Evolutionary conservation across 805 yeast genomes (phyloP).

Genomic region (Wickerhamomyces tratensis): DNA sequence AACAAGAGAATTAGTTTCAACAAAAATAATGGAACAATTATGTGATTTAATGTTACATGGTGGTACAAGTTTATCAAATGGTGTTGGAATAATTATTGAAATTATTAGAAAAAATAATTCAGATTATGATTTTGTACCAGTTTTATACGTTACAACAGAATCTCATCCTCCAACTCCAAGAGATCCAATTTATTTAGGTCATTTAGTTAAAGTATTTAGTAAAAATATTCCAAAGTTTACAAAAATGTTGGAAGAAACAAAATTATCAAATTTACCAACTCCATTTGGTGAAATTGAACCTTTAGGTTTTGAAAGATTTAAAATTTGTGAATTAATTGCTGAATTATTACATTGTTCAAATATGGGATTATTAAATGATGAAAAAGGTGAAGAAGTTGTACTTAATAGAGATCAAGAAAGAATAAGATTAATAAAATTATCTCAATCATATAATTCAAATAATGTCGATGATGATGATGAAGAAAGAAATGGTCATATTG

Average conservation of each 20-base stretch:
- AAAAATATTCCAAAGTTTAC: conserved; percentile 64
- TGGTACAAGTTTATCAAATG: conserved; percentile 85
- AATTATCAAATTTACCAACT: conserved; percentile 34
- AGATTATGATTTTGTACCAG: conserved; percentile 87
- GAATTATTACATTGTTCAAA: conserved; percentile 96
- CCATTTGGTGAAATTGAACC: conserved; percentile 64
- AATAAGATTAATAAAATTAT: conserved; percentile 33
- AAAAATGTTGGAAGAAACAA: conserved; percentile 38
- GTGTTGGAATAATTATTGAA: conserved; percentile 92
- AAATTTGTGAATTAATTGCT: conserved; percentile 85
- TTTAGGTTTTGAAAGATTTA: conserved; percentile 84
- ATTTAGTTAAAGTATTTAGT: conserved; percentile 70
- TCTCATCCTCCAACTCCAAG: conserved; percentile 89
- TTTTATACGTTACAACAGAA: conserved; percentile 69
- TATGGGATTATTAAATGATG: conserved; percentile 83
- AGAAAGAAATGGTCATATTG: conserved; percentile 21
- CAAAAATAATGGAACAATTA: conserved; percentile 52
- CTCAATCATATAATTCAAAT: conserved; percentile 9
- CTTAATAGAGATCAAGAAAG: conserved; percentile 62
- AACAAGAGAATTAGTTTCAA: conserved; percentile 82
- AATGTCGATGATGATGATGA: conserved; percentile 6
- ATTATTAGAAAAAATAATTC: conserved; percentile 92
- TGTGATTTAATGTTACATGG: conserved; percentile 71
- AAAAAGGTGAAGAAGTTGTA: conserved; percentile 58
- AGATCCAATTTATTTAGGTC: conserved; percentile 90